Evolutionary conservation across 495 filamentous ascomycete species (phyloP), one percentile per base, ranked within the genome.

Genomic region (Hyaloscypha hepaticicola): DNA sequence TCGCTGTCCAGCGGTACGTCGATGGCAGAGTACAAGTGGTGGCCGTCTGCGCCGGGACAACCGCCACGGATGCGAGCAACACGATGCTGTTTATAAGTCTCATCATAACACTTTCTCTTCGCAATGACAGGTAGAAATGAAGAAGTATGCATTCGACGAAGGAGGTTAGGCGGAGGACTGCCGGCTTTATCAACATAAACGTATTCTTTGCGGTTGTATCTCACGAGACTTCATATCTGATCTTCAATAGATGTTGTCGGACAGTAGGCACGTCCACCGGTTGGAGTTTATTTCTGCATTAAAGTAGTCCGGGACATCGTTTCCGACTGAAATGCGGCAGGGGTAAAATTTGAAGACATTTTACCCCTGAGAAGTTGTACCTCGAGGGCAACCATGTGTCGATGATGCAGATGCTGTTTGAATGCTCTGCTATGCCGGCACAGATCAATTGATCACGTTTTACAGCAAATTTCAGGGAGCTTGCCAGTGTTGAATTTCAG

Each of bases 1-100:
- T 78, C 19, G 80, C 84, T 16, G 79, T 79, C 85, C 84, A 87
- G n/a, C 63, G 67, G 71, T 85, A 86, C 11, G 72, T 80, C 3
- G 82, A 82, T 5, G 83, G 83, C 25, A 88, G 83, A 53, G 67
- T 66, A 74, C 85, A 87, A 38, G 71, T 64, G 9, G 49, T 58
- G 55, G 11, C 21, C 5, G 25, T 57, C 50, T 25, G 8, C 50
- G n/a, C 50, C 50, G 7, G 1, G 1, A 26, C 50, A 53, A 53
- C 25, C n/a, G 22, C 22, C n/a, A 21, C 50, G 5, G 50, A 24
- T 5, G 50, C 50, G 1, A 53, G 50, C 25, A 53, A 25, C 50
- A 53, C 9, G 50, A 53, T 53, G 50, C 22, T 25, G 1, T 53
- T 53, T 7, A 5, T 24, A 53, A 53, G 50, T 53, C 50, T 53